Percentiles rank a stretch among this genome's conserved stretches.
These are phyloP conservation scores for Linaria vulgaris DNA, from an alignment of 257 asterid species.

Conservation along the genomic window DNA sequence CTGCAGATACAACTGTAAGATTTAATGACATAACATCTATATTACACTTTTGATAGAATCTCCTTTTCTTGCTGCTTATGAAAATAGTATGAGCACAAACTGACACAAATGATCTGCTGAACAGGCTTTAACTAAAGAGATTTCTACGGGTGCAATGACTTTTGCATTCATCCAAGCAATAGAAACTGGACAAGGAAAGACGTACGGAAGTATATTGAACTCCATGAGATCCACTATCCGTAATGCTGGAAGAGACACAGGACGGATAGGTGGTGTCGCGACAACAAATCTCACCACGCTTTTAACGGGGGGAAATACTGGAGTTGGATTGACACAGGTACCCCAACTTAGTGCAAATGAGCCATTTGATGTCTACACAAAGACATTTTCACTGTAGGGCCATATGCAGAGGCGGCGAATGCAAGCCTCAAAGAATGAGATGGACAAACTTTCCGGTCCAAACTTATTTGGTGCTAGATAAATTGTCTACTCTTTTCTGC, in stretches of 20 bases:
- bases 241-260: constrained; percentile 45
- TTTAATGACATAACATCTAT: not conserved
- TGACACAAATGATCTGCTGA: constrained; percentile 14
- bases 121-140: constrained; percentile 78
- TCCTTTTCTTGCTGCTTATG: no score
- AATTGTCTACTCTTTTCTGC: no score
- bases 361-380: constrained; percentile 72
- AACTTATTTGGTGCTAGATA: no score
- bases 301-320: constrained; percentile 66
- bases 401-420: no score
- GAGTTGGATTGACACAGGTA: constrained; percentile 70
- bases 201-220: constrained; percentile 72
- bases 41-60: no score
- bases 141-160: constrained; percentile 95
- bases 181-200: constrained; percentile 62
- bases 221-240: constrained; percentile 78
- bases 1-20: constrained; percentile 80
- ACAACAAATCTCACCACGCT: constrained; percentile 71
- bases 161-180: constrained; percentile 87
- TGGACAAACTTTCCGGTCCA: no score
- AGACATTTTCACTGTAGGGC: constrained; percentile 33
- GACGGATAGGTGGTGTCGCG: constrained; percentile 57
- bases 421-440: no score
- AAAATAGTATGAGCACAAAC: not conserved
- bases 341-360: constrained; percentile 59